Conservation (phyloP, 352 stramenopile genomes). For the Globisporangium canariense region DNA sequence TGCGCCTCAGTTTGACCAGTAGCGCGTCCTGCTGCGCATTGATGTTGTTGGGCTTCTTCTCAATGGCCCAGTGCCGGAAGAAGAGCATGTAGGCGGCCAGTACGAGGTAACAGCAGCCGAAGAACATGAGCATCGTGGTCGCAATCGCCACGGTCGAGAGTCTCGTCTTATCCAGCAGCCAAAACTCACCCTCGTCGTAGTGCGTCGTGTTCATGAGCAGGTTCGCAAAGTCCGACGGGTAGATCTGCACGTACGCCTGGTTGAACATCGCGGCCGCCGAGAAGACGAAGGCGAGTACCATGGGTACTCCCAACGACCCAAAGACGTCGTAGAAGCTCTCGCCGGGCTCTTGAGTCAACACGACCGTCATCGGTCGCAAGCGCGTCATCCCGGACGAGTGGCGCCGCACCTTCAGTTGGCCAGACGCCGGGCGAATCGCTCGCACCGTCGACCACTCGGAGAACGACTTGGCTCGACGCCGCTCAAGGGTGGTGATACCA, state of each 20-base stretch:
- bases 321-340: slow-evolving; percentile 19
- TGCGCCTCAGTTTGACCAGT: background rate
- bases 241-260: slow-evolving; percentile 15
- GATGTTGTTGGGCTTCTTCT: background rate
- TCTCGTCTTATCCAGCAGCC: slow-evolving; percentile 7
- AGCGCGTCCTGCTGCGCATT: background rate
- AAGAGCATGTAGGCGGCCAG: slow-evolving; percentile 19
- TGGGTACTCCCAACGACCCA: slow-evolving; percentile 10
- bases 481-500: background rate
- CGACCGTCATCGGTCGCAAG: background rate
- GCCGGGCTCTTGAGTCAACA: background rate
- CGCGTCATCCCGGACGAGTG: slow-evolving; percentile 10
- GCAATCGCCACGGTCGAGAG: background rate
- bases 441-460: background rate
- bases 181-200: slow-evolving; percentile 21
- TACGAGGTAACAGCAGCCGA: slow-evolving; percentile 10
- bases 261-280: slow-evolving; percentile 14
- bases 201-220: slow-evolving; percentile 17
- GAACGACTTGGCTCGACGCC: background rate
- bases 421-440: background rate
- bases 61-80: slow-evolving; percentile 17
- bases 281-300: slow-evolving; percentile 17
- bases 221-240: slow-evolving; percentile 12
- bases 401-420: background rate
- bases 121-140: slow-evolving; percentile 14